Conservation (phyloP, 371 early-diverging fungal species). For the Mortierella sp. region DNA sequence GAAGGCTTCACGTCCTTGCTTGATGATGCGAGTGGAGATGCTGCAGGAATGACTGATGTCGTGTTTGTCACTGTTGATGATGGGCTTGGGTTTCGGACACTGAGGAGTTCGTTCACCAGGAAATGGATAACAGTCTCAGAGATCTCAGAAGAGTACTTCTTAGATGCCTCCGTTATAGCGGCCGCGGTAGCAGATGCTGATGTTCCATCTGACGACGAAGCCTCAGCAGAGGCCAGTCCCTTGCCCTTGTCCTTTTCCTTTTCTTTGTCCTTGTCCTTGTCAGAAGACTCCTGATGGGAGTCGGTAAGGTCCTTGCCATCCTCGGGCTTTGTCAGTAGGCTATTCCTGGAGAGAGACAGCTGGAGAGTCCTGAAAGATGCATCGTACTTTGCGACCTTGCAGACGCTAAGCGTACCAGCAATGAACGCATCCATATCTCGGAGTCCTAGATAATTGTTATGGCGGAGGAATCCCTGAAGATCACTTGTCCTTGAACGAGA, state of each 20-base stretch:
- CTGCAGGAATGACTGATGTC: neutral
- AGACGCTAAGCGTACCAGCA: slow-evolving; percentile 70
- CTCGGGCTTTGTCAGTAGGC: slow-evolving; percentile 1
- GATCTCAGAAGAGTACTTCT: slow-evolving; percentile 54
- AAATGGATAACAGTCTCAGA: slow-evolving; percentile 57
- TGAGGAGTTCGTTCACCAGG: slow-evolving; percentile 59
- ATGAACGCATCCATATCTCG: slow-evolving; percentile 81
- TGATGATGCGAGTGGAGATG: neutral
- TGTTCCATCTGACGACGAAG: slow-evolving; percentile 9
- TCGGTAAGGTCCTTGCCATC: slow-evolving; percentile 17
- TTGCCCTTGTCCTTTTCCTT: slow-evolving; percentile 33
- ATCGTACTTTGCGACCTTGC: slow-evolving; percentile 73
- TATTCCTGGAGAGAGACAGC: slow-evolving; percentile 55
- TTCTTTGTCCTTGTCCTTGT: slow-evolving; percentile 22
- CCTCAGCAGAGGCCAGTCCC: slow-evolving; percentile 4
- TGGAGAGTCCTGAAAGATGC: slow-evolving; percentile 63
- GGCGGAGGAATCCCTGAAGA: slow-evolving; percentile 75
- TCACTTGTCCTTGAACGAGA: slow-evolving; percentile 75
- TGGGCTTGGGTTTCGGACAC: slow-evolving; percentile 3
- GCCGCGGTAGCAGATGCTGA: neutral
- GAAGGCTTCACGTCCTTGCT: slow-evolving; percentile 4
- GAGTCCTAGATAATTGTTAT: slow-evolving; percentile 75
- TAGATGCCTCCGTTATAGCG: slow-evolving; percentile 35
- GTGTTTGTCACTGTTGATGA: slow-evolving; percentile 4
- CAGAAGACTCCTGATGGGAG: slow-evolving; percentile 16